Evolutionary conservation across 306 rosid species (phyloP).

Genomic region (Coriaria nepalensis): DNA sequence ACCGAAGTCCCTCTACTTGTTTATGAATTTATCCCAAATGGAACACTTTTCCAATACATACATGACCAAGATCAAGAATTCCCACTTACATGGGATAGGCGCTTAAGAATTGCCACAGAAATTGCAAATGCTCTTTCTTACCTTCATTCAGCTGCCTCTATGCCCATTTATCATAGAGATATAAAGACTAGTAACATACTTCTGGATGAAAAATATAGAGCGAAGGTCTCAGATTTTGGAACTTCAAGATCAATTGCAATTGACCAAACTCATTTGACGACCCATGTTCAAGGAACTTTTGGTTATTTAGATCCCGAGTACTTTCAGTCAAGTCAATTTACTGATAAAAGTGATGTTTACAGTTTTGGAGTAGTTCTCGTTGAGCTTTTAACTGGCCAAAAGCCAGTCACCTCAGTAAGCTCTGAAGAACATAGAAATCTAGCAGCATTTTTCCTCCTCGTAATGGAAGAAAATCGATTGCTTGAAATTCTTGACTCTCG

Average conservation of each 20-base stretch:
- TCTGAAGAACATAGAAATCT: conserved; percentile 22
- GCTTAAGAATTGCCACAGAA: conserved; percentile 43
- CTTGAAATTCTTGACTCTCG: conserved; percentile 21
- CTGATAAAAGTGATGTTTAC: conserved; percentile 32
- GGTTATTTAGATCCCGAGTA: conserved; percentile 66
- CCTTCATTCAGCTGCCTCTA: conserved; percentile 50
- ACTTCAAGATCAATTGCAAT: conserved; percentile 41
- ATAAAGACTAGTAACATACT: conserved; percentile 52
- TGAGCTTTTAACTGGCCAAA: conserved; percentile 36
- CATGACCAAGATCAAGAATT: conserved; percentile 13
- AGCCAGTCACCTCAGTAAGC: conserved; percentile 21
- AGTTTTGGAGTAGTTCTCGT: conserved; percentile 51
- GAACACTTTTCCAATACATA: conserved; percentile 37
- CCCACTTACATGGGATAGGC: conserved; percentile 28
- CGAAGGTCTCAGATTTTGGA: conserved; percentile 31
- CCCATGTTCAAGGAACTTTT: conserved; percentile 42
- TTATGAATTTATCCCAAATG: conserved; percentile 45
- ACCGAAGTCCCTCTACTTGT: conserved; percentile 41
- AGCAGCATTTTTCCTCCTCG: conserved; percentile 27
- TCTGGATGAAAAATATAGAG: conserved; percentile 24
- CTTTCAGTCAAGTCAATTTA: conserved; percentile 36
- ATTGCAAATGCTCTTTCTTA: conserved; percentile 58
- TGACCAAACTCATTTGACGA: conserved; percentile 50
- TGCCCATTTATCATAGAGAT: conserved; percentile 49
- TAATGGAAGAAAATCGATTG: conserved; percentile 20